Conservation (phyloP, 139 green algal species). For the Chlamydomonas sphaeroides region DNA sequence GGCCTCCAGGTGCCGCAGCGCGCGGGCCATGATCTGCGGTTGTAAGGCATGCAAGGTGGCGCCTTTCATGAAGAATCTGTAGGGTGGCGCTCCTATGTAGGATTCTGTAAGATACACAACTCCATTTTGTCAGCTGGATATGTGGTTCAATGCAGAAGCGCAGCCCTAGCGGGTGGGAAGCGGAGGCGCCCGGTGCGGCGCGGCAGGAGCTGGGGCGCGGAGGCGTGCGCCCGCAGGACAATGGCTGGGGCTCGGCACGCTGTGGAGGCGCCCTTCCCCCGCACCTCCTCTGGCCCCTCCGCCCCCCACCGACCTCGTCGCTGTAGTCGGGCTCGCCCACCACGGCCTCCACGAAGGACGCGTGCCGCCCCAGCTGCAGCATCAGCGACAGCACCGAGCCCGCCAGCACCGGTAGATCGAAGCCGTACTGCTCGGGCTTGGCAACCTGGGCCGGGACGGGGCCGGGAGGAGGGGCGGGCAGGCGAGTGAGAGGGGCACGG, state of each 20-base stretch:
- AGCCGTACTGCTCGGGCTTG: conserved; percentile 67
- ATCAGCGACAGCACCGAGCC: conserved; percentile 46
- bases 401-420: conserved; percentile 65
- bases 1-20: conserved; percentile 16
- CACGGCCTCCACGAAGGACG: conserved; percentile 38
- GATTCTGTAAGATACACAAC: no score
- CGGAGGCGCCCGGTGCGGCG: no score
- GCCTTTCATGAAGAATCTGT: no score
- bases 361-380: conserved; percentile 26
- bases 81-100: no score
- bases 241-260: no score
- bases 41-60: not conserved
- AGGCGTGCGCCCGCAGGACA: no score
- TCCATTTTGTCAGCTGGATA: not conserved
- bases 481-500: no score
- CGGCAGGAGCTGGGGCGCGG: no score
- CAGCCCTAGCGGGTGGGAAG: no score
- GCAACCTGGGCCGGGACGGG: conserved; percentile 47
- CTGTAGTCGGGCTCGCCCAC: conserved; percentile 59
- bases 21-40: conserved; percentile 30
- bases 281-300: not conserved
- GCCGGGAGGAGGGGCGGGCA: not conserved
- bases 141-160: not conserved
- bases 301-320: conserved; percentile 10
- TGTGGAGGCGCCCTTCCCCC: not conserved